Base-by-base conservation (phyloP, 257 asterid species). In the Hygrophila difformis region DNA sequence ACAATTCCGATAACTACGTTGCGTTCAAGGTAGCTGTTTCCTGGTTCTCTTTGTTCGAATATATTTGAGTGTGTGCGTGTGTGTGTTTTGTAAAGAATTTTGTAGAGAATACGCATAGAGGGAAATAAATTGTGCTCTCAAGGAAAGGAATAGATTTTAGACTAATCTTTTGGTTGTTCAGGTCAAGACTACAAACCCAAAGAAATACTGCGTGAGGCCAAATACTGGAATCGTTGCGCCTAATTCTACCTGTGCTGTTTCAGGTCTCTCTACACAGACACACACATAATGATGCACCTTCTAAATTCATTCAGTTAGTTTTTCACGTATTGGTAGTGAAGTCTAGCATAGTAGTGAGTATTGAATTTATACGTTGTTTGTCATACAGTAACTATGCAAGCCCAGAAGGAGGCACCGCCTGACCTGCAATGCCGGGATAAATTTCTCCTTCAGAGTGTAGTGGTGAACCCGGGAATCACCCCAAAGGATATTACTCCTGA, bases 331-430 rank as follows among this genome's bases (percentile, higher is more conserved):
- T n/a, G n/a, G n/a, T n/a, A n/a, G n/a, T n/a, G n/a, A n/a, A n/a
- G n/a, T n/a, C n/a, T n/a, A n/a, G n/a, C 28, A 13, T 35, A 38
- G 20, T 36, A 35, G 31, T 24, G 55, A n/a, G 38, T 34, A 20
- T 29, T 53, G 58, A 46, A 9, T 47, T 36, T 40, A 17, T 22
- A n/a, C 20, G 40, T 65, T 44, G 38, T 59, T 42, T 23, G 15
- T 46, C 62, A n/a, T n/a, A n/a, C n/a, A 82, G 93, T 82, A 40
- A 78, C 78, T 0, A 82, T 82, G 93, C 93, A 82, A 75, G 82
- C 93, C 42, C 93, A 82, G 56, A 75, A 62, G 58, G 93, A 78
- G 69, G 73, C 79, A 57, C 93, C 93, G 1, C 53, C 75, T 0
- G 93, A 78, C 33, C 62, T 81, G 82, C 77, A 75, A 67, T 77